phyloP scores from a whole-genome alignment of 768 basidiomycete genomes.

The Mrakia gelida region DNA sequence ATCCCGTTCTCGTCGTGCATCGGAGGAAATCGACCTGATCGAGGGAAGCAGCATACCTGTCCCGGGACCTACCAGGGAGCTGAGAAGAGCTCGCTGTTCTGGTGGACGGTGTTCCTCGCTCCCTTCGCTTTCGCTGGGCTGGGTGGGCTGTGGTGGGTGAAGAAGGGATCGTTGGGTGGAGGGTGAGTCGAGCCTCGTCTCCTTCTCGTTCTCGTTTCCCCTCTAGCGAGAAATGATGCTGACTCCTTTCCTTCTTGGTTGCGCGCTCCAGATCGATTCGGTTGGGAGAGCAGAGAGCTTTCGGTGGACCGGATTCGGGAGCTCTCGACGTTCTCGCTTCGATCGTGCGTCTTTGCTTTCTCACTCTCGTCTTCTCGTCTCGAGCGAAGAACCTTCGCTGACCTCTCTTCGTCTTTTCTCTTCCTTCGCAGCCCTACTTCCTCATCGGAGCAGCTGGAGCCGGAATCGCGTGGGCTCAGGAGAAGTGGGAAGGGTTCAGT shows the following conservation, averaged over 20 bases:
- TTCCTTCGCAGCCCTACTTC: slow-evolving; percentile 71
- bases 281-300: slow-evolving; percentile 44
- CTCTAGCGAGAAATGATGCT: slow-evolving; percentile 15
- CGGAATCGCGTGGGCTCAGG: slow-evolving; percentile 10
- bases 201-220: slow-evolving; percentile 5
- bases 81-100: slow-evolving; percentile 61
- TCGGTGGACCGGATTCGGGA: slow-evolving; percentile 43
- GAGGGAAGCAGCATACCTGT: slow-evolving; percentile 67
- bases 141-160: slow-evolving; percentile 76
- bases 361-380: not conserved
- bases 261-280: slow-evolving; percentile 34
- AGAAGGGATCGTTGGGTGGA: slow-evolving; percentile 57
- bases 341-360: slow-evolving; percentile 43
- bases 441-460: slow-evolving; percentile 67
- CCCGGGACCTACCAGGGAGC: slow-evolving; percentile 46
- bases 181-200: slow-evolving; percentile 55
- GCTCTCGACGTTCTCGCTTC: slow-evolving; percentile 70
- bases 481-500: slow-evolving; percentile 35
- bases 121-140: slow-evolving; percentile 74
- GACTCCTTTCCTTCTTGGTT: slow-evolving; percentile 23
- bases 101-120: slow-evolving; percentile 68
- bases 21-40: slow-evolving; percentile 72
- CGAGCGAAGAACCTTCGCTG: not conserved
- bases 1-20: slow-evolving; percentile 84
- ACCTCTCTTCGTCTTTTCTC: not conserved